A percentile compares a stretch with the other conserved stretches of the same genome.
These are phyloP conservation scores for Cercospora brassicicola DNA, from an alignment of 2,329 filamentous ascomycete species.

Conservation along the genomic window DNA sequence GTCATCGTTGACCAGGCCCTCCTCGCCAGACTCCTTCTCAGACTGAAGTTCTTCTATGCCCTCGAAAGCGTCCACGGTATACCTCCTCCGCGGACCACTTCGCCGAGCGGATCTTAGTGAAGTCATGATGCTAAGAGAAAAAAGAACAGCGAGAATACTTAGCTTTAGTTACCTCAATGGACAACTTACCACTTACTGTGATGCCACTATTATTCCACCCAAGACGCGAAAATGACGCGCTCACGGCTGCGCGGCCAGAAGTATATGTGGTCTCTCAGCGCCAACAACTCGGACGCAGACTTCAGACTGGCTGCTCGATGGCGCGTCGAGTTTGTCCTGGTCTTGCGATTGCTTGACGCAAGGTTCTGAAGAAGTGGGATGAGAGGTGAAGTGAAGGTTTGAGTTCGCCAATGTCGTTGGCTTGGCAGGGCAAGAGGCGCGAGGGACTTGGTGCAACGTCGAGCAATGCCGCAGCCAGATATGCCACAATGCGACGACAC, in stretches of 20 bases:
- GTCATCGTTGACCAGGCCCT: slow-evolving; percentile 18
- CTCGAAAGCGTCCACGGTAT: slow-evolving; percentile 41
- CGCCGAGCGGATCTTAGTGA: slow-evolving; percentile 28
- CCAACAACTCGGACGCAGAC: too few species aligned
- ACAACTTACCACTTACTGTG: slow-evolving; percentile 9
- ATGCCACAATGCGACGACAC: slow-evolving; percentile 32
- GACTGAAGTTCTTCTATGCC: slow-evolving; percentile 35
- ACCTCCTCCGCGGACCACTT: slow-evolving; percentile 32
- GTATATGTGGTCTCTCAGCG: not conserved
- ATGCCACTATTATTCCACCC: not conserved
- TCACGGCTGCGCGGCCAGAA: not conserved
- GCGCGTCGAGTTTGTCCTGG: not conserved
- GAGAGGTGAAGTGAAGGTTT: not conserved
- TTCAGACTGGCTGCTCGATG: not conserved
- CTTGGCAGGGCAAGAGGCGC: not conserved
- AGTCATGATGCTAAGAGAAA: slow-evolving; percentile 17
- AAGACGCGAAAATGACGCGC: slow-evolving; percentile 16
- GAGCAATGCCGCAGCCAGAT: slow-evolving; percentile 21
- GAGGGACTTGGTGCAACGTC: slow-evolving; percentile 1
- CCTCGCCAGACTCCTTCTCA: slow-evolving; percentile 12
- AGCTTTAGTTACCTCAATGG: not conserved
- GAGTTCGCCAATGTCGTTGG: not conserved
- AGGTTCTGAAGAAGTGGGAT: not conserved
- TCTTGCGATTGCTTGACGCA: not conserved
- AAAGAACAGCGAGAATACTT: slow-evolving; percentile 12